phyloP scores from a whole-genome alignment of 2,329 filamentous ascomycete genomes.

The Paracoccidioides lutzii region DNA sequence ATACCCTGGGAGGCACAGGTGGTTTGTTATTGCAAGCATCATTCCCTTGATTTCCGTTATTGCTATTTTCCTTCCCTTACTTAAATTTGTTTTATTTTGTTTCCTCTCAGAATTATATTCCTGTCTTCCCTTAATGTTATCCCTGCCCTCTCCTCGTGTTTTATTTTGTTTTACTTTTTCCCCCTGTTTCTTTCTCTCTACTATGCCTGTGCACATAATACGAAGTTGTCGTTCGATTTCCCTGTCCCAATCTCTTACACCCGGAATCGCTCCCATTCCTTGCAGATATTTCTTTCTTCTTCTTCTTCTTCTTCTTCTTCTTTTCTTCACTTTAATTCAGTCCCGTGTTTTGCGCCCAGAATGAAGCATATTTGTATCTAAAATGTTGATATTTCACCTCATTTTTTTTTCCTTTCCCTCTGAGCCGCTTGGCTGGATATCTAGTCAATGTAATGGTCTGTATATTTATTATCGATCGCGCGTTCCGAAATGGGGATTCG shows the following conservation, averaged over 20 bases:
- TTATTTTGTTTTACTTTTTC: not conserved
- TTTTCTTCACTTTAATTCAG: not conserved
- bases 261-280: not conserved
- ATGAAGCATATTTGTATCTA: not conserved
- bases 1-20: constrained; percentile 8
- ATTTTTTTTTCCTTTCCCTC: not conserved
- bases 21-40: not conserved
- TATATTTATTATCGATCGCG: too few relatives aligned
- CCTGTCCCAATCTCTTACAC: not conserved
- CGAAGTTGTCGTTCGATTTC: not conserved
- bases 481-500: too few relatives aligned
- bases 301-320: not conserved
- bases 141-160: not conserved
- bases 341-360: not conserved
- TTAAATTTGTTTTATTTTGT: not conserved
- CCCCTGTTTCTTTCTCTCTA: not conserved
- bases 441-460: too few relatives aligned
- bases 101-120: not conserved
- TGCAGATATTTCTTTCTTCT: not conserved
- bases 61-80: not conserved
- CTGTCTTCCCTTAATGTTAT: not conserved
- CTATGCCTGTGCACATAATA: not conserved
- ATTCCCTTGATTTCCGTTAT: not conserved
- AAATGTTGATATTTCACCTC: not conserved
- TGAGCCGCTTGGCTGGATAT: too few relatives aligned